Evolutionary conservation across 306 rosid species (phyloP).

Genomic region (Geum urbanum): DNA sequence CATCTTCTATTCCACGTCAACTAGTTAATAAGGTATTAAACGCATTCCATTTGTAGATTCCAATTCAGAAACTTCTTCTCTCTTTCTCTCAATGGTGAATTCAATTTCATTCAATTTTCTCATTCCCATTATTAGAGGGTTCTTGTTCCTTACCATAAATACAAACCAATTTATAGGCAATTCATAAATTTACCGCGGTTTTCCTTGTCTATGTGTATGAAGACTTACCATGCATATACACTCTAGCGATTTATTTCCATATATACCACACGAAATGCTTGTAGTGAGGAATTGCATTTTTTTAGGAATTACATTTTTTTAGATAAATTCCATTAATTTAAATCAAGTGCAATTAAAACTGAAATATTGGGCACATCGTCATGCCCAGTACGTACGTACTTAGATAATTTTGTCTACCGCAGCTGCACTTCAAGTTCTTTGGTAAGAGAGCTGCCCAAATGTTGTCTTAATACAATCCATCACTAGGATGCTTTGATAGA

Average conservation of each 20-base stretch:
- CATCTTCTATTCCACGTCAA: background rate
- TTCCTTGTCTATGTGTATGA: background rate
- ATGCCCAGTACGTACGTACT: too few species aligned
- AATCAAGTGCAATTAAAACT: too few species aligned
- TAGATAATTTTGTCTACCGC: too few species aligned
- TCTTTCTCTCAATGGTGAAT: background rate
- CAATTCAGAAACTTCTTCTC: background rate
- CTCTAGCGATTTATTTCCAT: background rate
- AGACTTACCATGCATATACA: background rate
- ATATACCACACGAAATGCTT: too few species aligned
- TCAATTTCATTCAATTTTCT: background rate
- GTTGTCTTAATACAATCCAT: too few species aligned
- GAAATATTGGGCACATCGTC: too few species aligned
- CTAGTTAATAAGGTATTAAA: background rate
- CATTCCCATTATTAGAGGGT: background rate
- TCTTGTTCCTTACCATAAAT: background rate
- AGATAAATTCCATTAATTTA: too few species aligned
- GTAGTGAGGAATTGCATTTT: too few species aligned
- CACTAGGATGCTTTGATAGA: too few species aligned
- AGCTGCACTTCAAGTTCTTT: too few species aligned
- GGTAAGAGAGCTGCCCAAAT: too few species aligned
- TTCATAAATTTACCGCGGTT: background rate
- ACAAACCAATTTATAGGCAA: background rate
- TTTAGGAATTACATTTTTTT: too few species aligned
- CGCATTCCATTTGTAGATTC: background rate